These are phyloP conservation scores for Fragosphaeria purpurea DNA, from an alignment of 2,329 filamentous ascomycete genomes.

Conservation along the genomic window DNA sequence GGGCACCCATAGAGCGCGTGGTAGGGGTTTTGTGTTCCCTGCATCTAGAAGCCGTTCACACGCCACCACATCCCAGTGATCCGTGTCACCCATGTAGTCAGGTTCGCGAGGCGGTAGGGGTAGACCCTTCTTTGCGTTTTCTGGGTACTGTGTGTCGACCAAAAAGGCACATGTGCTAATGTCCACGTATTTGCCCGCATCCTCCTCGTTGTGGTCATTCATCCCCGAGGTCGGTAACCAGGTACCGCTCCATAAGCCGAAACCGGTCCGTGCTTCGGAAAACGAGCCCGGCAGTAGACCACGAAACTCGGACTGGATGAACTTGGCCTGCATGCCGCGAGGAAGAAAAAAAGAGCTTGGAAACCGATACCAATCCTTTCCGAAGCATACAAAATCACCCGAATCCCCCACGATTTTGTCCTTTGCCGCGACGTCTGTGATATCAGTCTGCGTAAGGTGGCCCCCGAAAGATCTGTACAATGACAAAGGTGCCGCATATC, in stretches of 20 bases:
- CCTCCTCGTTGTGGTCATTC: slow-evolving; percentile 87
- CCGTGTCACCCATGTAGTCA: slow-evolving; percentile 61
- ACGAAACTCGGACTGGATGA: slow-evolving; percentile 80
- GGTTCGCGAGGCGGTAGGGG: slow-evolving; percentile 60
- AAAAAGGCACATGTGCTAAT: slow-evolving; percentile 69
- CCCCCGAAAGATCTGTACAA: slow-evolving; percentile 60
- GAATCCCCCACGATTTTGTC: slow-evolving; percentile 39
- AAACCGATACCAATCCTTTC: slow-evolving; percentile 98
- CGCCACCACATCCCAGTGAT: slow-evolving; percentile 67
- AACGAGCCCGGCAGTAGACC: slow-evolving; percentile 89
- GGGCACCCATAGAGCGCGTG: slow-evolving; percentile 75
- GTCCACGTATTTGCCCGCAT: slow-evolving; percentile 76
- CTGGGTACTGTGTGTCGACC: slow-evolving; percentile 76
- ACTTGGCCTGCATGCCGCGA: slow-evolving; percentile 72
- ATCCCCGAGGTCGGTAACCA: slow-evolving; percentile 74
- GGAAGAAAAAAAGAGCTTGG: slow-evolving; percentile 89
- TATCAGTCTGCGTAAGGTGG: slow-evolving; percentile 17
- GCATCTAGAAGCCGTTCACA: slow-evolving; percentile 78
- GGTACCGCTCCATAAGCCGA: slow-evolving; percentile 71
- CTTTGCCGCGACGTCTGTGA: background rate
- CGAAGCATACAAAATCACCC: slow-evolving; percentile 72
- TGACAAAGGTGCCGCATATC: slow-evolving; percentile 70
- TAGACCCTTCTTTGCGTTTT: slow-evolving; percentile 22
- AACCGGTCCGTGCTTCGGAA: slow-evolving; percentile 57
- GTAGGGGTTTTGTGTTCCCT: slow-evolving; percentile 59